A percentile compares a stretch with the other conserved stretches of the same genome.
These are phyloP conservation scores for Andrographis paniculata DNA, from an alignment of 305 asterid species.

Conservation along the genomic window DNA sequence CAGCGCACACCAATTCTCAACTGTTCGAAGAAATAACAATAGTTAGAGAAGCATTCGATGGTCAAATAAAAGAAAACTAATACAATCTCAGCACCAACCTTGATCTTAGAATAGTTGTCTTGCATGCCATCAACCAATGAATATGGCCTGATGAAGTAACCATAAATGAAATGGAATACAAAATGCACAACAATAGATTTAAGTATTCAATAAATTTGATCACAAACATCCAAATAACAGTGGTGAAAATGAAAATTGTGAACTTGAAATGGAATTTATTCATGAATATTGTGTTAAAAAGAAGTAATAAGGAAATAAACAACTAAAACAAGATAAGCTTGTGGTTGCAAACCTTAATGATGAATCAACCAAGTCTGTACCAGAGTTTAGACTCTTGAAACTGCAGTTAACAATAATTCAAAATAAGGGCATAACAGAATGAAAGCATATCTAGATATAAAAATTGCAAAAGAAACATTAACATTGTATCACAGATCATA, in stretches of 20 bases:
- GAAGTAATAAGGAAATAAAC: background rate
- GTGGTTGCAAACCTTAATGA: conserved; percentile 41
- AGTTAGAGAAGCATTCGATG: conserved; percentile 17
- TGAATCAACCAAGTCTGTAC: conserved; percentile 33
- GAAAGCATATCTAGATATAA: too few relatives aligned
- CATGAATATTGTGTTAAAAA: too few relatives aligned
- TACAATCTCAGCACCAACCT: conserved; percentile 41
- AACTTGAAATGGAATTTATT: conserved; percentile 2
- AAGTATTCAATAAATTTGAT: conserved; percentile 12
- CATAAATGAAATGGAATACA: conserved; percentile 18
- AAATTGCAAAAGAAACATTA: too few relatives aligned
- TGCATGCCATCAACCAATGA: conserved; percentile 37
- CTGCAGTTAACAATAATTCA: conserved; percentile 32
- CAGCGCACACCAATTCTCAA: conserved; percentile 43
- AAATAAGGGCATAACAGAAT: too few relatives aligned
- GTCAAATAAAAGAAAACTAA: conserved; percentile 13
- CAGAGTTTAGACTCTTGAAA: conserved; percentile 35
- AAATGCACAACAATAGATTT: conserved; percentile 9
- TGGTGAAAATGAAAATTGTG: background rate
- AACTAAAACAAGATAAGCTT: conserved; percentile 7
- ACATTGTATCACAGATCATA: too few relatives aligned
- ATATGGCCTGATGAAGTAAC: conserved; percentile 46
- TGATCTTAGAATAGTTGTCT: conserved; percentile 31
- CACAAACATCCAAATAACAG: background rate
- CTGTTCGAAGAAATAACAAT: conserved; percentile 40